Conservation (phyloP, 805 yeast species). For the Pichia exigua region DNA sequence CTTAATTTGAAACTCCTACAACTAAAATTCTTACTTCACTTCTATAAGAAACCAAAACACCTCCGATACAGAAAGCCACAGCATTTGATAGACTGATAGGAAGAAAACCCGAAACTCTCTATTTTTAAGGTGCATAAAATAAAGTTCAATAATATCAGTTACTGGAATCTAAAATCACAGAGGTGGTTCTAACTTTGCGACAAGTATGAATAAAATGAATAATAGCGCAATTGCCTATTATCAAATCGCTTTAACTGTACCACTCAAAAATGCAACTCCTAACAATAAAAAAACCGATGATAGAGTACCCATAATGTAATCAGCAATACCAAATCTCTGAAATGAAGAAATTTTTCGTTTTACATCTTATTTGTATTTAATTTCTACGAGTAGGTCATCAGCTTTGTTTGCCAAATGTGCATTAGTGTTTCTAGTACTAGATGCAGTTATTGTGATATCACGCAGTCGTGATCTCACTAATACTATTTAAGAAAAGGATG, state of each 20-base stretch:
- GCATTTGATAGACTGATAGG: slow-evolving; percentile 60
- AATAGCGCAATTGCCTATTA: slow-evolving; percentile 48
- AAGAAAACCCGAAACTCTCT: slow-evolving; percentile 44
- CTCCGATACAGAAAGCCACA: slow-evolving; percentile 52
- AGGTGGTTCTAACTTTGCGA: slow-evolving; percentile 57
- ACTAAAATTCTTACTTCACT: slow-evolving; percentile 49
- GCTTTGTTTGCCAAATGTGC: slow-evolving; percentile 21
- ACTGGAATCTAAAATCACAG: slow-evolving; percentile 66
- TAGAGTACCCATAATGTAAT: slow-evolving; percentile 53
- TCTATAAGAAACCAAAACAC: slow-evolving; percentile 60
- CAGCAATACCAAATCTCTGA: slow-evolving; percentile 52
- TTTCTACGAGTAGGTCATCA: slow-evolving; percentile 34
- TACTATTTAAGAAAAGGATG: neutral
- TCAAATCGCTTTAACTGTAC: slow-evolving; percentile 60
- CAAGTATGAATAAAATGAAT: slow-evolving; percentile 47
- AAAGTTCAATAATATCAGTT: slow-evolving; percentile 63
- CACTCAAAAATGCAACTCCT: slow-evolving; percentile 47
- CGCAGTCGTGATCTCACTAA: neutral
- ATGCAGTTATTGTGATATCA: slow-evolving; percentile 7
- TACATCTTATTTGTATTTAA: slow-evolving; percentile 57
- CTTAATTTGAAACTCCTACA: slow-evolving; percentile 38
- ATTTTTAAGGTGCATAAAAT: slow-evolving; percentile 48
- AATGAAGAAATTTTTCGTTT: slow-evolving; percentile 50
- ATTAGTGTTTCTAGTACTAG: slow-evolving; percentile 20
- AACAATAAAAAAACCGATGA: slow-evolving; percentile 54